A percentile compares a stretch with the other conserved stretches of the same genome.
phyloP scores from a whole-genome alignment of 2,329 filamentous ascomycete species.

The Atkinsonella hypoxylon region DNA sequence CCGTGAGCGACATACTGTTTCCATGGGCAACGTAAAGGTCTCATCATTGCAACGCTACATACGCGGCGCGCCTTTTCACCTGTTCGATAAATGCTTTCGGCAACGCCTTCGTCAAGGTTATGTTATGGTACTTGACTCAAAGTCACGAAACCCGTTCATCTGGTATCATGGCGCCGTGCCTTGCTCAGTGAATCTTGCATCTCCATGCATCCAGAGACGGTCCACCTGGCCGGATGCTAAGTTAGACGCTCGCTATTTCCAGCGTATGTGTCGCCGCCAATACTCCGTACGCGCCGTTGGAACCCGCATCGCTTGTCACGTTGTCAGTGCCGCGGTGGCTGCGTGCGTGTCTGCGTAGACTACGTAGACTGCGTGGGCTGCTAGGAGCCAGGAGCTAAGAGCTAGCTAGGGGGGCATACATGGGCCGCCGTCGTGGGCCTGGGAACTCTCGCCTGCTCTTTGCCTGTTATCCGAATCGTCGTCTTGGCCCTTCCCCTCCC shows the following conservation, averaged over 20 bases:
- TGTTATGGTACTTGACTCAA: not conserved
- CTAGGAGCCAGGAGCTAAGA: no score
- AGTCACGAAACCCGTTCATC: not conserved
- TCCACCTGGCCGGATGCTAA: not conserved
- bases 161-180: not conserved
- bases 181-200: not conserved
- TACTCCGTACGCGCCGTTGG: not conserved
- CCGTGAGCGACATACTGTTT: not conserved
- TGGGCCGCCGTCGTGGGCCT: not conserved
- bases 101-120: not conserved
- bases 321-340: not conserved
- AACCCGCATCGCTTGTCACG: not conserved
- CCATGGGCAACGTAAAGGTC: not conserved
- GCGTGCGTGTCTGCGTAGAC: no score
- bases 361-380: no score
- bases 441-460: not conserved
- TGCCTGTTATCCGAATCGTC: conserved; percentile 1
- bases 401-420: not conserved
- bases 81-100: not conserved
- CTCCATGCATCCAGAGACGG: not conserved
- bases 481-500: not conserved
- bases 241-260: not conserved
- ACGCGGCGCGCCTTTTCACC: not conserved
- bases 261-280: not conserved
- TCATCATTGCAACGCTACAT: not conserved